phyloP scores from a whole-genome alignment of 1,284 basidiomycete species.

The Microbotryum violaceum region DNA sequence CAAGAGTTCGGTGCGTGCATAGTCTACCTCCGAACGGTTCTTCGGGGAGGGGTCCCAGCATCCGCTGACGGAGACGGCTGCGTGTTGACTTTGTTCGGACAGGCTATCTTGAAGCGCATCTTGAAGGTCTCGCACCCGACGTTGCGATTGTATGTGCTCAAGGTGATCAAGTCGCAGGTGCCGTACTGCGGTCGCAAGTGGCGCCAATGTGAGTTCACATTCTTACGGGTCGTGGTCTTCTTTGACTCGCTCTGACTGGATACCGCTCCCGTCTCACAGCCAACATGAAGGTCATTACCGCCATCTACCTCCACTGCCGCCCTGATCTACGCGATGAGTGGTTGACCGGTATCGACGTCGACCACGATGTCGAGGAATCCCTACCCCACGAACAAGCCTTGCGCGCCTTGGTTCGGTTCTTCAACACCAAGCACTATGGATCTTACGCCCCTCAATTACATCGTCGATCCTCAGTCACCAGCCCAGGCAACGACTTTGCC shows the following conservation, averaged over 20 bases:
- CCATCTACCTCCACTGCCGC: slow-evolving; percentile 93
- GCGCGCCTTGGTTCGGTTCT: slow-evolving; percentile 88
- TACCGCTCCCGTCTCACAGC: slow-evolving; percentile 47
- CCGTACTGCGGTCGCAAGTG: slow-evolving; percentile 97
- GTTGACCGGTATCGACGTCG: slow-evolving; percentile 87
- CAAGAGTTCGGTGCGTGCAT: slow-evolving; percentile 73
- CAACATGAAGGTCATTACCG: slow-evolving; percentile 99
- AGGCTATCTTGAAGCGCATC: slow-evolving; percentile 92
- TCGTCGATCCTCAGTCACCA: slow-evolving; percentile 26
- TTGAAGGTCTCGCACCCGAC: slow-evolving; percentile 88
- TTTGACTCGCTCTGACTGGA: neutral
- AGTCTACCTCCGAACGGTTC: too few relatives aligned
- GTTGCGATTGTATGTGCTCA: slow-evolving; percentile 91
- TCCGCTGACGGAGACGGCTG: neutral
- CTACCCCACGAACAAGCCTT: slow-evolving; percentile 89
- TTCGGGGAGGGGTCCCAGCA: neutral
- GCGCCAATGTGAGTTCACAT: slow-evolving; percentile 68
- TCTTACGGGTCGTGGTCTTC: neutral
- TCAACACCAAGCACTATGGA: slow-evolving; percentile 46
- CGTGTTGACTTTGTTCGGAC: neutral
- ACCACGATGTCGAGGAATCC: slow-evolving; percentile 67
- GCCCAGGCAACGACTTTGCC: neutral
- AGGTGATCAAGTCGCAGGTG: slow-evolving; percentile 97
- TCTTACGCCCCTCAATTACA: slow-evolving; percentile 36
- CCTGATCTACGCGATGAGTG: slow-evolving; percentile 96